Base-by-base conservation (phyloP, 169 alveolate species). In the Pseudocohnilembus persalinus region DNA sequence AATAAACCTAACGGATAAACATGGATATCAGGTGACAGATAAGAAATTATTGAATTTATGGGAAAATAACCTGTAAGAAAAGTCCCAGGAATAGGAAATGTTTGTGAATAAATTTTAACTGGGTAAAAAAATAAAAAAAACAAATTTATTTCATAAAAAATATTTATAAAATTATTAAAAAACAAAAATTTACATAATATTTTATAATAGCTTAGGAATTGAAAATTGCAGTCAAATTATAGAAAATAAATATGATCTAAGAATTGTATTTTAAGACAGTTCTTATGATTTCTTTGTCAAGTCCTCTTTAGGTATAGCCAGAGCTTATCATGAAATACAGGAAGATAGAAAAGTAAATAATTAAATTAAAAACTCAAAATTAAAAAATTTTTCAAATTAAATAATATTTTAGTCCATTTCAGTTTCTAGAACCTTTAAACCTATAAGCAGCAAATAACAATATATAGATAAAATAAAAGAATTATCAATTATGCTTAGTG, bases 1-100 rank as follows among this genome's bases (percentile, higher is more conserved):
- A 94, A 94, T 85, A 96, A 96, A 84, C 98, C 98, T 25, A 90
- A 96, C 88, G 98, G 97, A 15, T 74, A 93, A 68, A 90, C 33
- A 82, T 93, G 88, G 76, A 73, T 94, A 26, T 82, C 90, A 27
- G 88, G 79, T 74, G 91, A 89, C 27, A 82, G 76, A 20, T 81
- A 90, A 29, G 85, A 79, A 29, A 90, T 96, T 74, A 81, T 76
- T 33, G 90, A 89, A 29, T 96, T 96, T 83, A 72, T 96, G 83
- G 78, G 80, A 28, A 83, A 84, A 29, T 82, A 93, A 74, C 83
- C 90, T 33, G 88, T 96, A 28, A 89, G 97, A 65, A 94, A 94
- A 87, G 91, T 93, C 0, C 97, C 98, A 29, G 95, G 95, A 32
- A 92, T 94, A 31, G 97, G 97, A 63, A 88, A 89, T 63, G 89